phyloP scores from a whole-genome alignment of 345 rosid genomes.

The Zanthoxylum bungeanum region DNA sequence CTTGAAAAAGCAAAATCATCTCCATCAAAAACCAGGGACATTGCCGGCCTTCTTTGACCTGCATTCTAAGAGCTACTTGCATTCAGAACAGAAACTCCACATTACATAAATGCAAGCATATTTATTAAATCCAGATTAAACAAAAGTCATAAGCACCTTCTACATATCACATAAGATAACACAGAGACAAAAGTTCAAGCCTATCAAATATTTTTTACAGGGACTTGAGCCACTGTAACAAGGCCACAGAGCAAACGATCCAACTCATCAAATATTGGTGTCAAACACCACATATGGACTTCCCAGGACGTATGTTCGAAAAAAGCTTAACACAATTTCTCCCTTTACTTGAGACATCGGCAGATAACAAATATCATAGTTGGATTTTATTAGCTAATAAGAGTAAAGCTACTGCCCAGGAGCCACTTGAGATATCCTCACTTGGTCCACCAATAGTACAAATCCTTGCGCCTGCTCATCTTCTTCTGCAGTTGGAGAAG shows the following conservation, averaged over 20 bases:
- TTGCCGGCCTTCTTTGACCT: neutral
- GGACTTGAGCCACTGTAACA: conserved; percentile 2
- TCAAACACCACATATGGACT: neutral
- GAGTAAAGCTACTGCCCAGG: conserved; percentile 2
- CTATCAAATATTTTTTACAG: conserved; percentile 3
- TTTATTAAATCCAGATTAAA: conserved; percentile 16
- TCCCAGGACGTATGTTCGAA: neutral
- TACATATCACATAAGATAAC: neutral
- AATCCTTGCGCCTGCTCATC: conserved; percentile 96
- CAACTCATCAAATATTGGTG: conserved; percentile 4
- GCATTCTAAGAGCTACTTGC: neutral
- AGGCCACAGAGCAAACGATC: conserved; percentile 7
- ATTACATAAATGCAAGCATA: neutral
- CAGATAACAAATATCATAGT: conserved; percentile 9
- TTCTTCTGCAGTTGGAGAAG: conserved; percentile 95
- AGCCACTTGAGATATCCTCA: conserved; percentile 31
- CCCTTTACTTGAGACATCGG: conserved; percentile 18
- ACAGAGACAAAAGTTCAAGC: neutral
- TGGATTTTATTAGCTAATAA: conserved; percentile 18
- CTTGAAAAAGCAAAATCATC: neutral
- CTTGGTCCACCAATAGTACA: conserved; percentile 92
- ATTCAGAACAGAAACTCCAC: neutral
- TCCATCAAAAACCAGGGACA: neutral
- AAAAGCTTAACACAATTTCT: neutral
- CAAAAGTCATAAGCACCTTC: neutral